Conservation (phyloP, 345 rosid species). For the Salix caprea region DNA sequence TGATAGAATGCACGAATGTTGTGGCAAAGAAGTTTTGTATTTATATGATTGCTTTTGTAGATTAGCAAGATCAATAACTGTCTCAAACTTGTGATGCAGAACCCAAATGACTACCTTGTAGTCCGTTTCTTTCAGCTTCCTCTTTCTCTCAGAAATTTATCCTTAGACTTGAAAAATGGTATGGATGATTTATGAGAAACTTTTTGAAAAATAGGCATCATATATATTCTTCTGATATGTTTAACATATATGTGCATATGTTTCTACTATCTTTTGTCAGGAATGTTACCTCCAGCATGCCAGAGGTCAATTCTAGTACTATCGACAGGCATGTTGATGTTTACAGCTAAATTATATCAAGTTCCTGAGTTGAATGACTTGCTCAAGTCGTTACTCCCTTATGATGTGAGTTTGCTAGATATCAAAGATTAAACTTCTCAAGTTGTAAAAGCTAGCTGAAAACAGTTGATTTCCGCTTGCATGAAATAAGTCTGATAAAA, state of each 20-base stretch:
- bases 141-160: slow-evolving; percentile 55
- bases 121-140: slow-evolving; percentile 79
- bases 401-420: slow-evolving; percentile 50
- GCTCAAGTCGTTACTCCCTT: slow-evolving; percentile 47
- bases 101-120: slow-evolving; percentile 51
- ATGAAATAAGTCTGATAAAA: no score
- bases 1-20: not conserved
- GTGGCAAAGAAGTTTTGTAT: no score
- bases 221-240: no score
- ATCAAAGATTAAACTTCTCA: not conserved
- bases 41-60: not conserved
- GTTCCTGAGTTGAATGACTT: slow-evolving; percentile 50
- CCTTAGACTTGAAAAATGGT: slow-evolving; percentile 61
- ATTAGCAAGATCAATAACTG: not conserved
- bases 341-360: slow-evolving; percentile 66
- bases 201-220: not conserved
- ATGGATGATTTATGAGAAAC: slow-evolving; percentile 23
- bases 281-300: slow-evolving; percentile 50
- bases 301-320: slow-evolving; percentile 57
- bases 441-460: not conserved
- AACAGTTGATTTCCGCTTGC: not conserved
- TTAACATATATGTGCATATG: slow-evolving; percentile 1
- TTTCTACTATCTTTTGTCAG: slow-evolving; percentile 32
- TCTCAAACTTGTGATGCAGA: slow-evolving; percentile 40
- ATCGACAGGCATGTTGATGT: slow-evolving; percentile 72